Conservation (phyloP, 1,284 basidiomycete species). For the Ceratobasidium papillatum region DNA sequence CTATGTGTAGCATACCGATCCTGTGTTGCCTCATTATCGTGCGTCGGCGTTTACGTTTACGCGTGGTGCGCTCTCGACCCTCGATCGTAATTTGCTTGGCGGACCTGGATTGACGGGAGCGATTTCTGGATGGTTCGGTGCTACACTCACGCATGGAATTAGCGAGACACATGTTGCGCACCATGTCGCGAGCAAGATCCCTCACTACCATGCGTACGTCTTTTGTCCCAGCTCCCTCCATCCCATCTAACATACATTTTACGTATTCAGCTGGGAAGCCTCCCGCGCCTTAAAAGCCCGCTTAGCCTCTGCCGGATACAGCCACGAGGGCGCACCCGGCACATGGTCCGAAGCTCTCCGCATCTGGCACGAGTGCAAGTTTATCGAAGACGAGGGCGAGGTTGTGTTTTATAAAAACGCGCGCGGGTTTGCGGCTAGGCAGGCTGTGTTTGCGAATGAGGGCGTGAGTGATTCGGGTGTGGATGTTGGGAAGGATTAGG, state of each 20-base stretch:
- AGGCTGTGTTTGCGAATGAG: conserved; percentile 68
- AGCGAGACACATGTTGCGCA: conserved; percentile 93
- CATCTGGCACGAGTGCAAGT: conserved; percentile 58
- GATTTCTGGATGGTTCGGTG: conserved; percentile 79
- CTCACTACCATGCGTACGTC: conserved; percentile 83
- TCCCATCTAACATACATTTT: neutral
- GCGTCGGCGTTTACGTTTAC: conserved; percentile 91
- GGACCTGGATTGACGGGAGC: conserved; percentile 66
- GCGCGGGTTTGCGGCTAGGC: conserved; percentile 74
- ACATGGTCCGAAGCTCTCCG: conserved; percentile 41
- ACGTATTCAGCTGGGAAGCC: conserved; percentile 81
- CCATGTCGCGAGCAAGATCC: conserved; percentile 92
- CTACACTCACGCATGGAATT: conserved; percentile 84
- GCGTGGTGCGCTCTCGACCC: conserved; percentile 92
- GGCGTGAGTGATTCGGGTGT: conserved; percentile 86
- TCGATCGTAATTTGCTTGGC: conserved; percentile 89
- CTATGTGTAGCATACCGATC: conserved; percentile 80
- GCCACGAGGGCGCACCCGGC: conserved; percentile 51
- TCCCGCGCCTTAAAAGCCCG: conserved; percentile 85
- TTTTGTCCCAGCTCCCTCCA: neutral
- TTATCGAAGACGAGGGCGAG: conserved; percentile 92
- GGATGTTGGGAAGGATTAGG: conserved; percentile 61
- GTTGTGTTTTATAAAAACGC: conserved; percentile 94
- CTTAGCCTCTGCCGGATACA: conserved; percentile 69
- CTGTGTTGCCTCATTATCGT: conserved; percentile 93